These are phyloP conservation scores for Penicillium coffeae DNA, from an alignment of 495 filamentous ascomycete species.

Conservation along the genomic window DNA sequence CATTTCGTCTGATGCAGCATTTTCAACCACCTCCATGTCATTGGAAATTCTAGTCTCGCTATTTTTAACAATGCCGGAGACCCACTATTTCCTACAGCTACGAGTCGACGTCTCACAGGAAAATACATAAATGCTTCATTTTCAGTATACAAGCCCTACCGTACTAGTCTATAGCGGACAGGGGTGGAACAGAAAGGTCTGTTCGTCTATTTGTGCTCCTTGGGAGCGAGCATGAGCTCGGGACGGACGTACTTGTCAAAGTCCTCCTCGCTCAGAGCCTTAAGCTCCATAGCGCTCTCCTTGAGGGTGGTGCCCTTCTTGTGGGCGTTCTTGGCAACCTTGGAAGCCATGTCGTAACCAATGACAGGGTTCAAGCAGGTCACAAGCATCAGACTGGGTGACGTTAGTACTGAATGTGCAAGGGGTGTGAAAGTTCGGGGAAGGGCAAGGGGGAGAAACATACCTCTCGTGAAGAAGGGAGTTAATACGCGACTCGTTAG, in stretches of 20 bases:
- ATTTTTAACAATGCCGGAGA: slow-evolving; percentile 12
- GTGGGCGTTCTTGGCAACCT: slow-evolving; percentile 98
- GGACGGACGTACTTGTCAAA: slow-evolving; percentile 88
- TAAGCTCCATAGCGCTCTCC: slow-evolving; percentile 88
- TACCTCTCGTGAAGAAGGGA: slow-evolving; percentile 84
- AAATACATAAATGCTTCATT: slow-evolving; percentile 3
- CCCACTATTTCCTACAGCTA: slow-evolving; percentile 2
- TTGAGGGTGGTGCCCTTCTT: slow-evolving; percentile 96
- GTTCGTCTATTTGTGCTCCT: slow-evolving; percentile 48
- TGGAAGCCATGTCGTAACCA: slow-evolving; percentile 96
- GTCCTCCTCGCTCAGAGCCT: slow-evolving; percentile 84
- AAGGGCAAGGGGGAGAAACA: slow-evolving; percentile 10
- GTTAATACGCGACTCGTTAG: slow-evolving; percentile 86
- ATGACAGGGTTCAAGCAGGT: slow-evolving; percentile 98
- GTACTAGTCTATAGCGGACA: slow-evolving; percentile 19
- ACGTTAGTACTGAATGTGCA: slow-evolving; percentile 18
- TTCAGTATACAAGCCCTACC: slow-evolving; percentile 26
- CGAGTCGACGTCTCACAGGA: background rate
- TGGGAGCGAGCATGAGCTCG: slow-evolving; percentile 95
- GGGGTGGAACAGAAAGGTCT: slow-evolving; percentile 5
- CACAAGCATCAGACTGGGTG: slow-evolving; percentile 87
- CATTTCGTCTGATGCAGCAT: too few species aligned
- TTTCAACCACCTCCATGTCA: too few species aligned
- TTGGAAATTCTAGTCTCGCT: too few species aligned
- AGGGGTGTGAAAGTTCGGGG: background rate